Evolutionary conservation across 2,329 filamentous ascomycete species (phyloP).

Genomic region (Metarhizium humberi): DNA sequence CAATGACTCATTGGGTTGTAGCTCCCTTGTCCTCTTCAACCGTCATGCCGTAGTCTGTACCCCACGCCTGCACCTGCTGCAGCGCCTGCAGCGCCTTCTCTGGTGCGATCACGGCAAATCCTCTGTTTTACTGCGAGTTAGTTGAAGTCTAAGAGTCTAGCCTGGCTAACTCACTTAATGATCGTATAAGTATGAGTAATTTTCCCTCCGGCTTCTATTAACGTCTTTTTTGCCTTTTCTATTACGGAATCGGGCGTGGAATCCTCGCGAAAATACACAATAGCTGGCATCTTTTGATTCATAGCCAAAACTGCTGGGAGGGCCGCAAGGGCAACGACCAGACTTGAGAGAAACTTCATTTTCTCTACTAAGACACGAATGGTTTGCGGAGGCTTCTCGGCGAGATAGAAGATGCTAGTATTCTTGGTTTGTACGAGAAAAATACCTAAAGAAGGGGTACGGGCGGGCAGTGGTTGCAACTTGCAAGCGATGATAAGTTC

Average conservation of each 20-base stretch:
- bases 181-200: constrained; percentile 71
- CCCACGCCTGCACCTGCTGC: constrained; percentile 55
- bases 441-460: too few species aligned
- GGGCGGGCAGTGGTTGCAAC: too few species aligned
- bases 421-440: too few species aligned
- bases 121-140: constrained; percentile 40
- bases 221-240: constrained; percentile 59
- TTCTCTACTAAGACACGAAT: not conserved
- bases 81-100: constrained; percentile 60
- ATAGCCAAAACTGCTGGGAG: constrained; percentile 51
- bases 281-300: constrained; percentile 61
- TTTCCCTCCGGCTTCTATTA: constrained; percentile 59
- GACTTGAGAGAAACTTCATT: constrained; percentile 54
- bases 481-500: too few species aligned
- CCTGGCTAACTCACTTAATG: constrained; percentile 47
- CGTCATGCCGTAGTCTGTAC: constrained; percentile 32
- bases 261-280: constrained; percentile 66
- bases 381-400: not conserved
- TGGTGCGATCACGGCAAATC: constrained; percentile 67
- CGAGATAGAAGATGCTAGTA: not conserved
- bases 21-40: constrained; percentile 74
- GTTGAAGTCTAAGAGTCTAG: not conserved
- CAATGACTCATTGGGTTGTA: constrained; percentile 21
- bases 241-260: constrained; percentile 57
- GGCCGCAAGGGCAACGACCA: constrained; percentile 47